These are phyloP conservation scores for Protomyces gravidus DNA, from an alignment of 1,139 yeast genomes.

Conservation along the genomic window DNA sequence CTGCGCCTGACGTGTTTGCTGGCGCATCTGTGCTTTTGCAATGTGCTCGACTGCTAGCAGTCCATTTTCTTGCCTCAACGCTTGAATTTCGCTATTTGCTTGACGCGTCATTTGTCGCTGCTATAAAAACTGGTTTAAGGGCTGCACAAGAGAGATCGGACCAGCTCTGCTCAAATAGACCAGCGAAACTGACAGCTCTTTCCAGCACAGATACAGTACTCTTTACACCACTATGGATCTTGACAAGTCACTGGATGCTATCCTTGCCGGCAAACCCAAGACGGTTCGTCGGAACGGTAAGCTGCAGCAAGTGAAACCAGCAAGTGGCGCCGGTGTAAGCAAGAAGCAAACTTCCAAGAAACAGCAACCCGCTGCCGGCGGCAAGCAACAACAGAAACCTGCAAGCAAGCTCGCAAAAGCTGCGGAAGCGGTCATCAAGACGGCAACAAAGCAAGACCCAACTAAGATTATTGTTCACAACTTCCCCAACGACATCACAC, in stretches of 20 bases:
- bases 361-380: background rate
- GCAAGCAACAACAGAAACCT: background rate
- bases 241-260: slow-evolving; percentile 94
- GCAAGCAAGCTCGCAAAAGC: slow-evolving; percentile 2
- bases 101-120: too few species aligned
- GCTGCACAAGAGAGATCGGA: background rate
- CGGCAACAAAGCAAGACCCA: slow-evolving; percentile 1
- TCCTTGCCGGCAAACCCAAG: slow-evolving; percentile 60
- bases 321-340: slow-evolving; percentile 29
- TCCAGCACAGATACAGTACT: background rate
- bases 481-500: slow-evolving; percentile 27
- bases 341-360: slow-evolving; percentile 35
- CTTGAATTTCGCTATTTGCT: too few species aligned
- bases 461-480: slow-evolving; percentile 23
- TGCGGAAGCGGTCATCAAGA: background rate
- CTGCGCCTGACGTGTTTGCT: too few species aligned
- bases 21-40: too few species aligned
- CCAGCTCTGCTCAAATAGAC: background rate
- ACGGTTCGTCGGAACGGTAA: slow-evolving; percentile 36
- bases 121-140: too few species aligned
- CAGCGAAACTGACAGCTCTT: too few species aligned
- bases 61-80: too few species aligned
- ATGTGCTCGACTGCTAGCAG: too few species aligned
- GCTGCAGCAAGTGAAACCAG: background rate
- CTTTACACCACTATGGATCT: slow-evolving; percentile 48